Conservation (phyloP, 1,284 basidiomycete species). For the Apiotrichum akiyoshidainum region DNA sequence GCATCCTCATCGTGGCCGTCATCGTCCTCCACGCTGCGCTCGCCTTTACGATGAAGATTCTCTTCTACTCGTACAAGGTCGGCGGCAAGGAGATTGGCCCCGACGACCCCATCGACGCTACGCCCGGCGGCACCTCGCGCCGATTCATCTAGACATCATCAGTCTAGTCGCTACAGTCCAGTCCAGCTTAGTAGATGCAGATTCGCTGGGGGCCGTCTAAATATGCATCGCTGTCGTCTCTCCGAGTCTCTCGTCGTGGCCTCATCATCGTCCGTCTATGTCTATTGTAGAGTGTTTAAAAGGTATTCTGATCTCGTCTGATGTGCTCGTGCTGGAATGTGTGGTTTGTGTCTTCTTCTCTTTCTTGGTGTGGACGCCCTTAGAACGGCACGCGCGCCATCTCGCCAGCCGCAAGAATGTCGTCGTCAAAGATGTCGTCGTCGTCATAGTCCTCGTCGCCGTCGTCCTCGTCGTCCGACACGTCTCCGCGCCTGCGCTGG, state of each 20-base stretch:
- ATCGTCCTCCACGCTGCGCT: constrained; percentile 67
- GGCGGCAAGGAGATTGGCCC: constrained; percentile 37
- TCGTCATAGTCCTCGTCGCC: constrained; percentile 25
- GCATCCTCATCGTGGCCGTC: constrained; percentile 71
- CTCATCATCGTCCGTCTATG: too few relatives aligned
- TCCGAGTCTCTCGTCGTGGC: too few relatives aligned
- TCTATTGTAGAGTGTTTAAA: too few relatives aligned
- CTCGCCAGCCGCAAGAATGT: constrained; percentile 72
- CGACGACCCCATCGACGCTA: constrained; percentile 16
- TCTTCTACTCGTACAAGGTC: constrained; percentile 67
- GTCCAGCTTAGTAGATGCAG: too few relatives aligned
- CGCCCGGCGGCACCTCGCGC: too few relatives aligned
- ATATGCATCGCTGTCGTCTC: too few relatives aligned
- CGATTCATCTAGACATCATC: background rate
- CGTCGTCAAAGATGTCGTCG: constrained; percentile 63
- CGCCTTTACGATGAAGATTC: constrained; percentile 75
- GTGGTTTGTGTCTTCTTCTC: background rate
- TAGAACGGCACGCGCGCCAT: constrained; percentile 77
- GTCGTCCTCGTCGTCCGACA: background rate
- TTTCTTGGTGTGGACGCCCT: background rate
- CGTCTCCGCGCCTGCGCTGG: background rate
- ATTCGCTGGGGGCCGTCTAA: too few relatives aligned
- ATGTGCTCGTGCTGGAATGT: background rate
- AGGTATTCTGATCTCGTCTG: too few relatives aligned
- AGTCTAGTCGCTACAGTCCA: too few relatives aligned